Percentiles rank a stretch among this genome's conserved stretches.
phyloP scores from a whole-genome alignment of 208 protist genomes.

The Trichomonas gallinae region DNA sequence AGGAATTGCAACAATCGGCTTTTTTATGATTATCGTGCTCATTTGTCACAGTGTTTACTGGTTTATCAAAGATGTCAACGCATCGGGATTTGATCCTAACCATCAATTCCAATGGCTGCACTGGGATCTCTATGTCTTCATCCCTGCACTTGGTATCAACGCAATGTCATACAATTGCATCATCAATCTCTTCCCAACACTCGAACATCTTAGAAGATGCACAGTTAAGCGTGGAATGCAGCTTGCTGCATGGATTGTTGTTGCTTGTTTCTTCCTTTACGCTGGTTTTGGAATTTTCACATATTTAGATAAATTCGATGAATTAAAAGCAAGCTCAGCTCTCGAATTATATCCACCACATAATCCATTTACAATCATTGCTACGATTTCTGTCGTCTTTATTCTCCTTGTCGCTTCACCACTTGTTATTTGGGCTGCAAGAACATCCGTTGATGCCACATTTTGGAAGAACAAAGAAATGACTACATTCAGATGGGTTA shows the following conservation, averaged over 20 bases:
- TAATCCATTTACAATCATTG: background rate
- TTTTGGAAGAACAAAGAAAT: background rate
- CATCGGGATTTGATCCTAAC: background rate
- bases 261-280: background rate
- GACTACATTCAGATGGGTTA: background rate
- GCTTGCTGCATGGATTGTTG: background rate
- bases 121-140: background rate
- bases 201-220: background rate
- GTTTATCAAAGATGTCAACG: background rate
- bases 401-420: background rate
- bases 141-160: background rate
- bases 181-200: background rate
- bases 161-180: background rate
- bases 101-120: background rate
- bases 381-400: background rate
- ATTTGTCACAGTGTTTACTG: background rate
- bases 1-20: background rate
- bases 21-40: background rate
- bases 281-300: background rate
- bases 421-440: background rate
- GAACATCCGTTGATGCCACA: background rate
- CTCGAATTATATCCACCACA: background rate
- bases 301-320: background rate
- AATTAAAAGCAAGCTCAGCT: background rate
- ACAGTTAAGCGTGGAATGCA: background rate